phyloP scores from a whole-genome alignment of 768 basidiomycete genomes.

The Pholiota conissans region DNA sequence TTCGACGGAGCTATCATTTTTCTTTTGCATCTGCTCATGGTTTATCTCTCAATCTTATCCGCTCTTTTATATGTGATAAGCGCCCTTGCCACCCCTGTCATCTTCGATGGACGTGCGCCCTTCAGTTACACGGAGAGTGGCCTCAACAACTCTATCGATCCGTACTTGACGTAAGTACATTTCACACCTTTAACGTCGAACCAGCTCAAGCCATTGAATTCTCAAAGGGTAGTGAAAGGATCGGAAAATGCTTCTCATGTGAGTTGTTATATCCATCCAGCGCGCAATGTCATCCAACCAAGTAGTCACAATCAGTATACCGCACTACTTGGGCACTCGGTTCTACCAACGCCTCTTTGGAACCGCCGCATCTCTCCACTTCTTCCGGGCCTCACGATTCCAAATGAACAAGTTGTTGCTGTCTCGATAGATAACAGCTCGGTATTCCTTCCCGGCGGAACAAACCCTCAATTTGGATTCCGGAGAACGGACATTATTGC shows the following conservation, averaged over 20 bases:
- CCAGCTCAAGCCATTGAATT: neutral
- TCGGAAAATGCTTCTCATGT: constrained; percentile 51
- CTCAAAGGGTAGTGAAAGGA: constrained; percentile 53
- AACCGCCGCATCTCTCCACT: constrained; percentile 24
- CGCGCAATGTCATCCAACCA: neutral
- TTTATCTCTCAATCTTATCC: neutral
- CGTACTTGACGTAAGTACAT: constrained; percentile 52
- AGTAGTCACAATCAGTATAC: constrained; percentile 36
- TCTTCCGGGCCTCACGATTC: constrained; percentile 19
- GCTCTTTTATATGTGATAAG: constrained; percentile 3
- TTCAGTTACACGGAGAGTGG: constrained; percentile 40
- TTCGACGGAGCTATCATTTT: neutral
- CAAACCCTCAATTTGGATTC: constrained; percentile 51
- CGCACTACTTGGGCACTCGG: constrained; percentile 35
- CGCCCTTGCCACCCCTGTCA: constrained; percentile 21
- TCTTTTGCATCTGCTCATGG: constrained; percentile 10
- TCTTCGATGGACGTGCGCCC: constrained; percentile 58
- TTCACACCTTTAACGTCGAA: neutral
- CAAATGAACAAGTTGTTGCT: constrained; percentile 50
- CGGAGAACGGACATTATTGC: constrained; percentile 62
- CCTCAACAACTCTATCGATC: constrained; percentile 47
- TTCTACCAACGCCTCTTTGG: constrained; percentile 53
- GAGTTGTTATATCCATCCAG: constrained; percentile 14
- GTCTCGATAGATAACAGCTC: constrained; percentile 59
- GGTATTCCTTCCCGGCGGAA: constrained; percentile 52